A percentile compares a stretch with the other conserved stretches of the same genome.
Evolutionary conservation across 257 asterid genomes (phyloP).

Genomic region (Lycium barbarum): DNA sequence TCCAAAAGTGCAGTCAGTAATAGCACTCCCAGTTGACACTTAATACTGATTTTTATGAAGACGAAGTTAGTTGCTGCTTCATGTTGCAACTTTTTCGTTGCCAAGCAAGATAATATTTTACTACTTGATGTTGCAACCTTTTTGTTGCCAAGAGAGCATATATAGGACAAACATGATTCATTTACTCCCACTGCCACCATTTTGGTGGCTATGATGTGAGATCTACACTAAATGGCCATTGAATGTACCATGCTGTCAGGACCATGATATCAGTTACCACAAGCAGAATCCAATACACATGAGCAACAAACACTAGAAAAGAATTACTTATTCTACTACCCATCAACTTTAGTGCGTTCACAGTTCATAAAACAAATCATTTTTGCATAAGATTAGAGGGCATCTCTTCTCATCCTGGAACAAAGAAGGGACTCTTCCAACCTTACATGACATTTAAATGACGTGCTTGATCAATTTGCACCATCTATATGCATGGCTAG

Average conservation of each 20-base stretch:
- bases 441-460: not conserved
- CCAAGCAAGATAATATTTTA: not conserved
- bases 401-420: not conserved
- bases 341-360: constrained; percentile 25
- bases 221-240: not conserved
- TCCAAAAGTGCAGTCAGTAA: not conserved
- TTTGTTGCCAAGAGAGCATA: not conserved
- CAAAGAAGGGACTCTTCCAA: constrained; percentile 3
- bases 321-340: constrained; percentile 8
- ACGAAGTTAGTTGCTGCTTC: not conserved
- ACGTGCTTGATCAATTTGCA: constrained; percentile 1
- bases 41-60: not conserved
- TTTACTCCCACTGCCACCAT: constrained; percentile 23
- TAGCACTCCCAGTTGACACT: not conserved
- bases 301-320: constrained; percentile 5
- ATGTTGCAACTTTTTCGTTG: not conserved
- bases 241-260: not conserved
- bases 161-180: constrained; percentile 17
- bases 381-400: not conserved
- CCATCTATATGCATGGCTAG: not conserved
- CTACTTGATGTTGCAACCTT: not conserved
- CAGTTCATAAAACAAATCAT: not conserved
- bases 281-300: constrained; percentile 2
- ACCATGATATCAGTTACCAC: not conserved
- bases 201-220: not conserved